Evolutionary conservation across 2,329 filamentous ascomycete species (phyloP).

Genomic region (Arthrinium phaeospermum): DNA sequence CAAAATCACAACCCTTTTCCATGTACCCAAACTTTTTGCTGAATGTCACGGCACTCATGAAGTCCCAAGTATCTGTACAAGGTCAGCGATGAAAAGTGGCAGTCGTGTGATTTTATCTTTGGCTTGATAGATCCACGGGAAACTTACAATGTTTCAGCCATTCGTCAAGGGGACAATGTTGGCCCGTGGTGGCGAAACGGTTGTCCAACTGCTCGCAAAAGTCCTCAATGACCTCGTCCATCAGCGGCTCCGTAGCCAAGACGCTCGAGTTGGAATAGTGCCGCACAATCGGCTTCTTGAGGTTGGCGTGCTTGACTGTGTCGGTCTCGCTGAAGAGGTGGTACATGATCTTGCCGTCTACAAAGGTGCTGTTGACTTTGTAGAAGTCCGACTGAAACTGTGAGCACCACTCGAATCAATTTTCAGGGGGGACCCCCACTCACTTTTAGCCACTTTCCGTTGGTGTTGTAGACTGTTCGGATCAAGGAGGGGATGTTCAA

Average conservation of each 20-base stretch:
- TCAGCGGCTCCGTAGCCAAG: constrained; percentile 32
- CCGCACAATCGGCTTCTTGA: constrained; percentile 35
- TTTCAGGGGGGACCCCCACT: neutral
- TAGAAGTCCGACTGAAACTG: constrained; percentile 36
- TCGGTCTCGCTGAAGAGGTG: constrained; percentile 39
- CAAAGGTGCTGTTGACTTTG: constrained; percentile 32
- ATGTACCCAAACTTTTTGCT: constrained; percentile 49
- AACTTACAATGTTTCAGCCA: neutral
- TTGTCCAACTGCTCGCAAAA: constrained; percentile 35
- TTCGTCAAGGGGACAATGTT: neutral
- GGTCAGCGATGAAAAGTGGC: neutral
- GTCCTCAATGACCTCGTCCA: constrained; percentile 35
- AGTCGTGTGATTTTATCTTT: neutral
- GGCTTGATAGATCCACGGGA: neutral
- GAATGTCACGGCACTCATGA: constrained; percentile 46
- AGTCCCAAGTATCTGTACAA: constrained; percentile 44
- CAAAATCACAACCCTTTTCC: constrained; percentile 43
- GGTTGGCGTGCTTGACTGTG: constrained; percentile 29
- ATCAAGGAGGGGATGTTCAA: constrained; percentile 36
- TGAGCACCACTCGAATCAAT: neutral
- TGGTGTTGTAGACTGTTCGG: constrained; percentile 41
- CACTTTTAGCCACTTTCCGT: constrained; percentile 39
- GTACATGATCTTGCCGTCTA: constrained; percentile 38
- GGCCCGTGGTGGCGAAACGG: constrained; percentile 30
- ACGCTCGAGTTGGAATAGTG: constrained; percentile 34